These are phyloP conservation scores for Vaccinium darrowii DNA, from an alignment of 148 eudicot species.

Conservation along the genomic window DNA sequence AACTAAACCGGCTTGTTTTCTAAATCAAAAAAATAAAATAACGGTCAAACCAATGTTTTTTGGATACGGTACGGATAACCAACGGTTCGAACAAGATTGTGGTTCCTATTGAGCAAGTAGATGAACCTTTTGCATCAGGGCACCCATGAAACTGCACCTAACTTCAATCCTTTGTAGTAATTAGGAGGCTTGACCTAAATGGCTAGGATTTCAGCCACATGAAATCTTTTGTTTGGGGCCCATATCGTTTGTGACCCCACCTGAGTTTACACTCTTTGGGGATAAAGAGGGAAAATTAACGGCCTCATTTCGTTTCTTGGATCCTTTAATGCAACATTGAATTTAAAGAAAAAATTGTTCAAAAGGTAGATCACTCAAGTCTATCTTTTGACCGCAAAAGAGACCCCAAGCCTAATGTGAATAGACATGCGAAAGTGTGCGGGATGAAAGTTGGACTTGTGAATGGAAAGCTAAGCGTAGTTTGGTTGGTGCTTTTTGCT, in stretches of 20 bases:
- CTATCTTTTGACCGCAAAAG: slow-evolving; percentile 15
- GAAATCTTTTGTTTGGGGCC: neutral
- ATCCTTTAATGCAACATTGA: slow-evolving; percentile 5
- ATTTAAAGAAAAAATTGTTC: neutral
- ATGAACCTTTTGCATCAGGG: neutral
- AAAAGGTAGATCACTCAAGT: slow-evolving; percentile 11
- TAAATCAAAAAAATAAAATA: too few species aligned
- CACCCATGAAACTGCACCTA: neutral
- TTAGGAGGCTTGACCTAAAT: slow-evolving; percentile 1
- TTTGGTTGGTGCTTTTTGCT: too few species aligned
- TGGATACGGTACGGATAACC: too few species aligned
- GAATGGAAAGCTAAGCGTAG: neutral
- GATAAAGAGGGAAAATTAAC: neutral
- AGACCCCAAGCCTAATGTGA: slow-evolving; percentile 9
- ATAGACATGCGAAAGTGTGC: neutral
- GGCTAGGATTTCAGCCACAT: neutral
- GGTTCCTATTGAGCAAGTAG: neutral
- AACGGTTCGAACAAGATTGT: too few species aligned
- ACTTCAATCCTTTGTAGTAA: neutral
- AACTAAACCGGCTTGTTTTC: too few species aligned
- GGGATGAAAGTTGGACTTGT: slow-evolving; percentile 17
- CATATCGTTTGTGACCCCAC: neutral
- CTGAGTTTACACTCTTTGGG: neutral
- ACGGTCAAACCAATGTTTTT: too few species aligned
- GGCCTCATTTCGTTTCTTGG: neutral